Conservation (phyloP, 441 rosid genomes). For the Brassica balearica region DNA sequence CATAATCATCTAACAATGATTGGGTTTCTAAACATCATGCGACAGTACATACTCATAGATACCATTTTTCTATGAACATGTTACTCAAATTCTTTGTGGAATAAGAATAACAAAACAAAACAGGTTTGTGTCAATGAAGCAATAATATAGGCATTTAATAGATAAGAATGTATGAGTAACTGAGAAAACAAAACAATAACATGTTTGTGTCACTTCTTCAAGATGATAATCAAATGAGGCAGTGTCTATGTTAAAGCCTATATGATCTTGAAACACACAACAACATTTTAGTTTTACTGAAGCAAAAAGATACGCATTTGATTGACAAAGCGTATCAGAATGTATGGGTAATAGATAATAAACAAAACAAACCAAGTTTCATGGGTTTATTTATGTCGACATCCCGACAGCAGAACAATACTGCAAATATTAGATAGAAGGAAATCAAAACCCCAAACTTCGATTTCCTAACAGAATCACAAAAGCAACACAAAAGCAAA, state of each 20-base stretch:
- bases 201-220: background rate
- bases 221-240: background rate
- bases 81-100: background rate
- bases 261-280: background rate
- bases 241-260: background rate
- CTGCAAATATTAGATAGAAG: background rate
- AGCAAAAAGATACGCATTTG: no score
- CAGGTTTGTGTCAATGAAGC: no score
- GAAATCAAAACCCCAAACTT: slow-evolving; percentile 25
- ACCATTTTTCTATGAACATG: background rate
- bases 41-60: background rate
- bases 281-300: background rate
- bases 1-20: background rate
- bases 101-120: background rate
- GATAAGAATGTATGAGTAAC: background rate
- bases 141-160: no score
- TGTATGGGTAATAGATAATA: background rate
- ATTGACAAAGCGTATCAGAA: no score
- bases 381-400: slow-evolving; percentile 13
- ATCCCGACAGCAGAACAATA: background rate
- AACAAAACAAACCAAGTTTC: background rate
- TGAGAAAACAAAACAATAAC: background rate
- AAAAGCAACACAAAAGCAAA: background rate
- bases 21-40: background rate
- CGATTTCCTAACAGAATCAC: background rate